Evolutionary conservation across 2,329 filamentous ascomycete species (phyloP), one percentile per base, ranked within the genome.

Genomic region (Coniochaeta prunicola): DNA sequence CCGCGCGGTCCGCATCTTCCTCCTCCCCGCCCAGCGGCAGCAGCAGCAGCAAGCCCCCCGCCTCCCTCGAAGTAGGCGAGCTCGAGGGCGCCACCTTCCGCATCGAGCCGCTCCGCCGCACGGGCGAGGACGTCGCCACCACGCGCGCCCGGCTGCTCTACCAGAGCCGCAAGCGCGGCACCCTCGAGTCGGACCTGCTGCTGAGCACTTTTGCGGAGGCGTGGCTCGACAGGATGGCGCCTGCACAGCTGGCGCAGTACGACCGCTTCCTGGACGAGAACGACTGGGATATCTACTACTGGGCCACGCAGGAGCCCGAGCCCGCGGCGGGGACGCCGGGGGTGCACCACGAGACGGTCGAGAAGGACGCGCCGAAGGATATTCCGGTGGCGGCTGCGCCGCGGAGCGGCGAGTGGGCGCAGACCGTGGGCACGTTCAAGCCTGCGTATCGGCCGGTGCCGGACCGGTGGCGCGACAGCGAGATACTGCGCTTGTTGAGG

Each of bases 211-310:
- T 99, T 72, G 94, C 94, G 64, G 85, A 93, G 65, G 78, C 80
- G 58, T 82, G 96, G 74, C 86, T 99, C 24, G 78, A 80, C 48
- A 77, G 77, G 61, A 96, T 99, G 90, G 84, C 83, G 1, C 73
- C 78, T 6, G 74, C 80, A 56, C 89, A 96, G 70, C 86, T 97
- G 66, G 75, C 83, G 66, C 85, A 96, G 74, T 97, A 94, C 78
- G 93, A 97, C 73, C 78, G 82, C 30, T 96, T 99, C 79, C 86
- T 99, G 59, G 94, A 99, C 74, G 94, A 99, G 77, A 99, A 99
- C 75, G 94, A 99, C 78, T 99, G 94, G 94, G 94, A 99, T 73
- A 97, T 99, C 62, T 99, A 99, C 81, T 99, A 99, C 81, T 99
- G 94, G 94, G 91, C 90, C 3, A 99, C 94, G 17, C 94, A 99